Conservation (phyloP, 2,329 filamentous ascomycete species). For the Falciphora oryzae region DNA sequence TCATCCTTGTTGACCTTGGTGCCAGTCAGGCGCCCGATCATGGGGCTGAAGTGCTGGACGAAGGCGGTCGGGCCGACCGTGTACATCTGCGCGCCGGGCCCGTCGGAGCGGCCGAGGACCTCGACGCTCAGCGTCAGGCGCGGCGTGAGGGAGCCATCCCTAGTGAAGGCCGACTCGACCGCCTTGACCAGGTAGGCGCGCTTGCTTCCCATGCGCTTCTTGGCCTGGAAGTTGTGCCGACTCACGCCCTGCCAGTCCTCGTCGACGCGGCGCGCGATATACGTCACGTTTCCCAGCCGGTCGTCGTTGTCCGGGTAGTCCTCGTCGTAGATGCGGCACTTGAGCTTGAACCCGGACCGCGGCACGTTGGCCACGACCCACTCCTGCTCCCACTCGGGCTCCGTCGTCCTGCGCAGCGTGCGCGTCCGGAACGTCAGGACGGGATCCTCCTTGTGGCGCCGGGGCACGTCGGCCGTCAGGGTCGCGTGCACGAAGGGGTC, state of each 20-base stretch:
- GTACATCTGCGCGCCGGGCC: slow-evolving; percentile 63
- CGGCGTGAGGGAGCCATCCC: slow-evolving; percentile 61
- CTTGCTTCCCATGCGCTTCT: slow-evolving; percentile 83
- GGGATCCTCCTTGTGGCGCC: slow-evolving; percentile 81
- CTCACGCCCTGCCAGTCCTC: slow-evolving; percentile 64
- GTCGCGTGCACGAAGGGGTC: slow-evolving; percentile 80
- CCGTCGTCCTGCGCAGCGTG: slow-evolving; percentile 64
- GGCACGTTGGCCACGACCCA: slow-evolving; percentile 91
- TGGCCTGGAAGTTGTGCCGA: slow-evolving; percentile 59
- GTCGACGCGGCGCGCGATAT: slow-evolving; percentile 54
- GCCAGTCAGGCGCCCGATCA: slow-evolving; percentile 77
- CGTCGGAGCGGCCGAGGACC: slow-evolving; percentile 70
- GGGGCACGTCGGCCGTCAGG: slow-evolving; percentile 63
- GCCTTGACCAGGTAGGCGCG: slow-evolving; percentile 73
- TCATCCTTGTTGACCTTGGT: slow-evolving; percentile 61
- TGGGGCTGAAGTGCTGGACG: slow-evolving; percentile 80
- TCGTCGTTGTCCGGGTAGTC: slow-evolving; percentile 84
- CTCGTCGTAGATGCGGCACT: slow-evolving; percentile 85
- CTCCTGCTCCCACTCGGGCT: slow-evolving; percentile 76
- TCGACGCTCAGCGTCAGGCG: slow-evolving; percentile 67
- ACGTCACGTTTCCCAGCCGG: slow-evolving; percentile 76
- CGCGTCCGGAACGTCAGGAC: slow-evolving; percentile 67
- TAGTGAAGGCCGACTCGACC: slow-evolving; percentile 56
- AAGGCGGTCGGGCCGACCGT: slow-evolving; percentile 71
- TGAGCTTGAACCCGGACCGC: slow-evolving; percentile 71